These are phyloP conservation scores for Starmerella davenportii DNA, from an alignment of 805 yeast genomes.

Conservation along the genomic window DNA sequence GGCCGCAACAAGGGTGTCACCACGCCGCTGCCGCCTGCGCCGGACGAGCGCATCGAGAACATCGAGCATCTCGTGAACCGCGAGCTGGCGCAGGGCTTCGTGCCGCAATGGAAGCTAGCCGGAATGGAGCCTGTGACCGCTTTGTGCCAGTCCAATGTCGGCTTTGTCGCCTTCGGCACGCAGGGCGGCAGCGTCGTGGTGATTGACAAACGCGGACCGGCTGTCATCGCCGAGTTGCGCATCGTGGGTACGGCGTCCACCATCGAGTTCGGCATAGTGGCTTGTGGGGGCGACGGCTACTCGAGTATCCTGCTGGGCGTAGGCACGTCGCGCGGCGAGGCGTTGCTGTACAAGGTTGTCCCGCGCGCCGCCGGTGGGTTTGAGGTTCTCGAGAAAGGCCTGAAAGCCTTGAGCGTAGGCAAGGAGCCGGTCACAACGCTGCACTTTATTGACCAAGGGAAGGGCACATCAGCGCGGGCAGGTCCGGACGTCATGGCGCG, in stretches of 20 bases:
- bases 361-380: conserved; percentile 43
- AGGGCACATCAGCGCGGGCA: conserved; percentile 53
- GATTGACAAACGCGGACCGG: conserved; percentile 61
- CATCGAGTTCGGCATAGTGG: conserved; percentile 58
- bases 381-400: conserved; percentile 20
- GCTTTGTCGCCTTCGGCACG: conserved; percentile 71
- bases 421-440: conserved; percentile 37
- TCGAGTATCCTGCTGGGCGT: conserved; percentile 55
- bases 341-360: conserved; percentile 43
- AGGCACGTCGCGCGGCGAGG: conserved; percentile 64
- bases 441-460: conserved; percentile 37
- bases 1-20: conserved; percentile 31
- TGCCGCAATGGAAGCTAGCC: conserved; percentile 33
- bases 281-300: conserved; percentile 44
- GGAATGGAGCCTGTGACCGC: conserved; percentile 37
- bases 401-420: conserved; percentile 33
- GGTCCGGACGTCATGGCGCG: conserved; percentile 37
- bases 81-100: conserved; percentile 38
- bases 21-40: conserved; percentile 10
- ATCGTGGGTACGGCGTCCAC: conserved; percentile 29
- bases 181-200: conserved; percentile 50
- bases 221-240: conserved; percentile 32
- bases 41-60: conserved; percentile 22
- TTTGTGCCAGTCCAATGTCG: conserved; percentile 51
- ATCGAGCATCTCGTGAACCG: conserved; percentile 37